phyloP scores from a whole-genome alignment of 176 grass and related monocot species.

The Aegilops umbellulata region DNA sequence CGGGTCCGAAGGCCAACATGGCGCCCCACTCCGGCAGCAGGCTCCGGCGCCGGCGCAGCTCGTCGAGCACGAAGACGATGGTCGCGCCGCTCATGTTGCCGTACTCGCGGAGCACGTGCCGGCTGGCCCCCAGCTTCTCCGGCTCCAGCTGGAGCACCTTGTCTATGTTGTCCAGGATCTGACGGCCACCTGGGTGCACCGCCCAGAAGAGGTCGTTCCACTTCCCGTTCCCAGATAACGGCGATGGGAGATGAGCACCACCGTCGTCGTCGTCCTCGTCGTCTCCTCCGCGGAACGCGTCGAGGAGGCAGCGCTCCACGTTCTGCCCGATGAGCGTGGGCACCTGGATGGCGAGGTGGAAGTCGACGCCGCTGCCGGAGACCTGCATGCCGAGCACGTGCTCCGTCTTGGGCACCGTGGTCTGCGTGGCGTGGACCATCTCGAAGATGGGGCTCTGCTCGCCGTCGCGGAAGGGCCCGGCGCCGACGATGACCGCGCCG shows the following conservation, averaged over 20 bases:
- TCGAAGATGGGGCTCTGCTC: slow-evolving; percentile 44
- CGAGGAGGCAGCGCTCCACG: slow-evolving; percentile 35
- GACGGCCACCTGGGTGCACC: slow-evolving; percentile 22
- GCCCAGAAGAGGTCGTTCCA: slow-evolving; percentile 61
- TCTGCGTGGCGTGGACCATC: slow-evolving; percentile 43
- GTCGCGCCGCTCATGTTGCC: slow-evolving; percentile 45
- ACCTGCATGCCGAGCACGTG: slow-evolving; percentile 39
- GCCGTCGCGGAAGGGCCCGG: slow-evolving; percentile 14
- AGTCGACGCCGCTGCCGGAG: slow-evolving; percentile 25
- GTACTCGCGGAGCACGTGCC: slow-evolving; percentile 36
- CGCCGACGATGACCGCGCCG: slow-evolving; percentile 30
- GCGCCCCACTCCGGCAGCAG: slow-evolving; percentile 48
- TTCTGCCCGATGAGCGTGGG: slow-evolving; percentile 31
- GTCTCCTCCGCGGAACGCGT: slow-evolving; percentile 7
- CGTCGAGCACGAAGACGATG: slow-evolving; percentile 53
- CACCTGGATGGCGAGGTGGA: slow-evolving; percentile 34
- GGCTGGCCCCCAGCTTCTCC: slow-evolving; percentile 30
- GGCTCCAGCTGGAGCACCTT: slow-evolving; percentile 34
- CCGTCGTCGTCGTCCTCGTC: neutral
- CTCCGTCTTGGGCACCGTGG: slow-evolving; percentile 32
- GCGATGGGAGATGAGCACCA: neutral
- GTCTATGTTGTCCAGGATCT: slow-evolving; percentile 44
- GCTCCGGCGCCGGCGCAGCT: slow-evolving; percentile 27
- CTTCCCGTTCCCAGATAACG: neutral
- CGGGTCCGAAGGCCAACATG: slow-evolving; percentile 56